These are phyloP conservation scores for Aureobasidium subglaciale DNA, from an alignment of 2,329 filamentous ascomycete genomes.

Conservation along the genomic window DNA sequence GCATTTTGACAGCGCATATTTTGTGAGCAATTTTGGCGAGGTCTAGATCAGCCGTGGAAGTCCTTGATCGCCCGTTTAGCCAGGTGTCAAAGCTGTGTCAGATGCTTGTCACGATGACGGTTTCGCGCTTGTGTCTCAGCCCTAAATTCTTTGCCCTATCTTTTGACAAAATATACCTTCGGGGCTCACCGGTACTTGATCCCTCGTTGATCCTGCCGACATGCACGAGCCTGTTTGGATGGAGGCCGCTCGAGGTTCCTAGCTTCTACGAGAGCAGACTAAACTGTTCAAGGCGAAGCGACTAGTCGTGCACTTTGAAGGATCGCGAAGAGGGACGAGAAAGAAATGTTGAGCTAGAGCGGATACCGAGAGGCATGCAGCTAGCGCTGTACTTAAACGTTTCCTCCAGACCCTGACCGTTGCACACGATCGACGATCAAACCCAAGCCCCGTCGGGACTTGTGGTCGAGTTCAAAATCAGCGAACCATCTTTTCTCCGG, in stretches of 20 bases:
- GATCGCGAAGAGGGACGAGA: too few species aligned
- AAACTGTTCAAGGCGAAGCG: too few species aligned
- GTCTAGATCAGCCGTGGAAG: neutral
- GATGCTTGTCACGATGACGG: neutral
- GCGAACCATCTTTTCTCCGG: conserved; percentile 10
- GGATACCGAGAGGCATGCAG: too few species aligned
- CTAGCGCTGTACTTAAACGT: neutral
- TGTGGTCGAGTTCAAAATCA: neutral
- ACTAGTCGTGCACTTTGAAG: too few species aligned
- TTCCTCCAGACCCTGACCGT: neutral
- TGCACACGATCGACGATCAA: neutral
- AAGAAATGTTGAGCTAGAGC: too few species aligned
- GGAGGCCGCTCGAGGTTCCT: too few species aligned
- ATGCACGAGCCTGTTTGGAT: neutral
- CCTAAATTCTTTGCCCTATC: neutral
- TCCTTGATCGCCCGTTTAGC: neutral
- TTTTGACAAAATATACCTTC: neutral
- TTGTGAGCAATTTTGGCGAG: too few species aligned
- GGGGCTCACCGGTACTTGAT: neutral
- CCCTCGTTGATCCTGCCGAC: too few species aligned
- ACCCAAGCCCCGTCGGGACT: neutral
- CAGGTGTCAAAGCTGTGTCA: conserved; percentile 4
- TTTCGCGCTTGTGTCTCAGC: neutral
- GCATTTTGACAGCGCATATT: too few species aligned
- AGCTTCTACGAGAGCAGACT: too few species aligned